These are phyloP conservation scores for Ogataea kodamae DNA, from an alignment of 805 yeast genomes.

Conservation along the genomic window DNA sequence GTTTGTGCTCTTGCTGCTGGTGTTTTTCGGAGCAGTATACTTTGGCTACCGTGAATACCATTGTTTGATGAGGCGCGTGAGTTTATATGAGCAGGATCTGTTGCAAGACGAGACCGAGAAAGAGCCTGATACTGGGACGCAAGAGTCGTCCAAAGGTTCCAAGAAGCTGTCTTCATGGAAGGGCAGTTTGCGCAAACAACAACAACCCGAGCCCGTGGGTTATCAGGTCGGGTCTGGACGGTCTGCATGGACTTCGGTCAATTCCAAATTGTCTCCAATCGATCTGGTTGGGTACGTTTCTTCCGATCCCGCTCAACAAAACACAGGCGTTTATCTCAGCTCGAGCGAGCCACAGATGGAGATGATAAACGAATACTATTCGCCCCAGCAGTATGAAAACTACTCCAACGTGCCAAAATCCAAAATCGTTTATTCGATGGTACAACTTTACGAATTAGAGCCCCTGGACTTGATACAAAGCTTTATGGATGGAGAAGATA, in stretches of 20 bases:
- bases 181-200: not conserved
- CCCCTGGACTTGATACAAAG: conserved; percentile 16
- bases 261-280: conserved; percentile 20
- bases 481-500: conserved; percentile 18
- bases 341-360: not conserved
- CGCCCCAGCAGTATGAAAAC: conserved; percentile 1
- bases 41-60: conserved; percentile 19
- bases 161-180: conserved; percentile 2
- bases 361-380: not conserved
- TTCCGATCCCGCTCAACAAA: conserved; percentile 7
- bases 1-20: conserved; percentile 14
- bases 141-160: not conserved
- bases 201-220: not conserved
- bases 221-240: no score
- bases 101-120: conserved; percentile 1
- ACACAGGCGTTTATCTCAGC: conserved; percentile 5
- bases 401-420: conserved; percentile 1
- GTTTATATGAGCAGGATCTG: conserved; percentile 14
- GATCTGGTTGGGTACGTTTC: conserved; percentile 17
- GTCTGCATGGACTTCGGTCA: conserved; percentile 14
- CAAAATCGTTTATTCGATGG: conserved; percentile 14
- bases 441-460: conserved; percentile 18
- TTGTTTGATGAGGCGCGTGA: conserved; percentile 13
- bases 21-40: conserved; percentile 17
- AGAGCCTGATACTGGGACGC: not conserved